A percentile compares a stretch with the other conserved stretches of the same genome.
Evolutionary conservation across 2,329 filamentous ascomycete species (phyloP).

Genomic region (Rasamsonia emersonii): DNA sequence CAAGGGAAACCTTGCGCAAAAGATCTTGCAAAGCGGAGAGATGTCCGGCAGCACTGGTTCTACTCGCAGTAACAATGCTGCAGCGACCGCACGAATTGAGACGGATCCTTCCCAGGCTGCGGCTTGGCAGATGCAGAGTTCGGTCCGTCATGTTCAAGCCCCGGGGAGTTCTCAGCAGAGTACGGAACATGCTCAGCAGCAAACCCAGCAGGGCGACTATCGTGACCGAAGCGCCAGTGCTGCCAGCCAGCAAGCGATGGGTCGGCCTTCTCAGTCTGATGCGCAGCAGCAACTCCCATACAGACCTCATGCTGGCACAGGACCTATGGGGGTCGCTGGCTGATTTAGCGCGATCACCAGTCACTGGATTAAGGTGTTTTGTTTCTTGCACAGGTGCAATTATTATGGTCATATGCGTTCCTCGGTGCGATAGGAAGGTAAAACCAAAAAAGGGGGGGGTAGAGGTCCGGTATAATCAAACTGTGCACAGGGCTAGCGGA

Average conservation of each 20-base stretch:
- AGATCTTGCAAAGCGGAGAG: slow-evolving; percentile 44
- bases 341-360: too few species aligned
- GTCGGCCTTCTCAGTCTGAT: slow-evolving; percentile 15
- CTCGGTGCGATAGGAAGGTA: too few species aligned
- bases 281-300: slow-evolving; percentile 26
- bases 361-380: too few species aligned
- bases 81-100: slow-evolving; percentile 61
- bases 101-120: slow-evolving; percentile 66
- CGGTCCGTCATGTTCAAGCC: slow-evolving; percentile 62
- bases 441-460: too few species aligned
- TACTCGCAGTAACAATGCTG: slow-evolving; percentile 31
- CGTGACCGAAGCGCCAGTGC: slow-evolving; percentile 29
- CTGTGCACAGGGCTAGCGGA: slow-evolving; percentile 19
- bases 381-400: slow-evolving; percentile 14
- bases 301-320: slow-evolving; percentile 26
- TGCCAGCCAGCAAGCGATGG: slow-evolving; percentile 20
- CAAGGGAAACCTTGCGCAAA: slow-evolving; percentile 54
- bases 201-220: slow-evolving; percentile 14
- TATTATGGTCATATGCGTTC: too few species aligned
- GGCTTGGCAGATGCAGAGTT: slow-evolving; percentile 74
- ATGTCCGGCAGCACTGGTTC: slow-evolving; percentile 38
- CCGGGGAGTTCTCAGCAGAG: slow-evolving; percentile 30
- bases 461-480: too few species aligned
- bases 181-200: slow-evolving; percentile 21
- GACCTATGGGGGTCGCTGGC: slow-evolving; percentile 32